phyloP scores from a whole-genome alignment of 1,284 basidiomycete genomes.

The Sparassis latifolia region DNA sequence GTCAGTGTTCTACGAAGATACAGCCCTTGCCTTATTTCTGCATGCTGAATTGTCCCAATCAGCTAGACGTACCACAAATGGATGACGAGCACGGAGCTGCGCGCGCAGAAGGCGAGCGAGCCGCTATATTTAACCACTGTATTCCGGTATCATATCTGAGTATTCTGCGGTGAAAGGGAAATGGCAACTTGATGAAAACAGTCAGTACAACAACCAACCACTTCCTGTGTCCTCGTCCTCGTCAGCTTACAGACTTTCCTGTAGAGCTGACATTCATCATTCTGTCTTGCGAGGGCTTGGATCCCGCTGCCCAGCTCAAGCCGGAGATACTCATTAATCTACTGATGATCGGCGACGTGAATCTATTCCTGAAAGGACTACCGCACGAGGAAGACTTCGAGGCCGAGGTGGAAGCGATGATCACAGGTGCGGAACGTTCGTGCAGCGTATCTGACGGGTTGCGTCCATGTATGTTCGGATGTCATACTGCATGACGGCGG shows the following conservation, averaged over 20 bases:
- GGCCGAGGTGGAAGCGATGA: constrained; percentile 77
- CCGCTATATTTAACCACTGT: constrained; percentile 85
- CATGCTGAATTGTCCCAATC: background rate
- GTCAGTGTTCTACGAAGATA: constrained; percentile 27
- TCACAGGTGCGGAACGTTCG: constrained; percentile 47
- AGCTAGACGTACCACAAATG: constrained; percentile 81
- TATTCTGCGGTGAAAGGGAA: constrained; percentile 41
- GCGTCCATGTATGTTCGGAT: constrained; percentile 3
- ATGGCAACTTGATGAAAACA: constrained; percentile 88
- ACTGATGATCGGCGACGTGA: constrained; percentile 90
- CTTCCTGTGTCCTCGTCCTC: constrained; percentile 5
- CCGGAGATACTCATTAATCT: constrained; percentile 33
- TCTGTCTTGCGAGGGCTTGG: constrained; percentile 42
- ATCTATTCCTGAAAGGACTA: constrained; percentile 74
- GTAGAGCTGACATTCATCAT: constrained; percentile 90
- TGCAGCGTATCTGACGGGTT: background rate
- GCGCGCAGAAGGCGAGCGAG: constrained; percentile 82
- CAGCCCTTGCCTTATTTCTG: background rate
- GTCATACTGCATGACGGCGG: background rate
- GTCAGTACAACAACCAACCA: constrained; percentile 31
- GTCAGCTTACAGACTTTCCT: constrained; percentile 1
- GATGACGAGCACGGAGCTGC: constrained; percentile 80
- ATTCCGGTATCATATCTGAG: background rate
- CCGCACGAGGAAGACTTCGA: constrained; percentile 41
- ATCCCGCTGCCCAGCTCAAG: constrained; percentile 10